Evolutionary conservation across 1,284 basidiomycete species (phyloP), one percentile per base, ranked within the genome.

Genomic region (Coniferiporia weirii): DNA sequence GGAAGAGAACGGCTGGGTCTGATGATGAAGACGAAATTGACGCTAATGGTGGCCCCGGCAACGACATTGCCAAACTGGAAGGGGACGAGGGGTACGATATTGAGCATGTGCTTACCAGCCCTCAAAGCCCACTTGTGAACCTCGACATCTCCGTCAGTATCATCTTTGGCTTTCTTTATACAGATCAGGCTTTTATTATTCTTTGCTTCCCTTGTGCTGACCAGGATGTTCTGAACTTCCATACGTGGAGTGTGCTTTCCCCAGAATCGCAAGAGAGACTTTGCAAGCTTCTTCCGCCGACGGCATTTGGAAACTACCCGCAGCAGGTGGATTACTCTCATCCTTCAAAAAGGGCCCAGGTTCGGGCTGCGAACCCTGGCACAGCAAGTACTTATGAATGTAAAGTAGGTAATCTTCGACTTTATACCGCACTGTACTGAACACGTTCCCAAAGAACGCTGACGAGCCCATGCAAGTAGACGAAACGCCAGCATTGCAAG

Each of bases 71-170:
- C 19, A 15, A 44, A 12, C 1, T 9, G 47, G 13, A 43, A 35
- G 35, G 49, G 36, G 52, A 43, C 52, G 54, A 50, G 10, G 35
- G n/a, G n/a, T 52, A 53, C 22, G 51, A 61, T 45, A 44, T 56
- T 20, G 53, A 52, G 34, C 50, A 32, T 47, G 43, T 84, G 44
- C 69, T 84, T 19, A 74, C 78, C 53, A 78, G 73, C 66, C 67
- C 79, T 2, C 79, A 78, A 67, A 84, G 83, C 68, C 68, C 73
- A 20, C 70, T 85, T 3, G 79, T 78, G 10, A 73, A 69, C 34
- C 69, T 80, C 61, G 76, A 84, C 61, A 76, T 83, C 61, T 73
- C 76, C 64, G 82, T 83, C 68, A 68, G 81, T 76, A n/a, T n/a
- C 34, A 20, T 44, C 20, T 54, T 15, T 27, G n/a, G n/a, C 32